Percentiles rank a stretch among this genome's conserved stretches.
These are phyloP conservation scores for Schrenkiella parvula DNA, from an alignment of 345 rosid species.

Conservation along the genomic window DNA sequence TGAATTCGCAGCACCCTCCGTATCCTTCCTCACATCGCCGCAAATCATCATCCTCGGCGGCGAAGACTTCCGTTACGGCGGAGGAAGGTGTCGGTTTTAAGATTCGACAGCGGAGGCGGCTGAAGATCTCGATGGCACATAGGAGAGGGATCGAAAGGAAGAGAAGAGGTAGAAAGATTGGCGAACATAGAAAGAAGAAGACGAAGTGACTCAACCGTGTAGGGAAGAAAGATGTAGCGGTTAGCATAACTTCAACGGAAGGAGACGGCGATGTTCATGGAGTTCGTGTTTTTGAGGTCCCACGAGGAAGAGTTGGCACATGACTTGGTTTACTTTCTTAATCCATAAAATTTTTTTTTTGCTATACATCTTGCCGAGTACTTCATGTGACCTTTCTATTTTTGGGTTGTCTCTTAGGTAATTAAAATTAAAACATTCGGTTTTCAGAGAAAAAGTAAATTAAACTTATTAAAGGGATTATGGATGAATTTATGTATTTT, in stretches of 20 bases:
- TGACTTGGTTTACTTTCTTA: neutral
- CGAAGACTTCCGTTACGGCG: neutral
- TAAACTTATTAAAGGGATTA: too few relatives aligned
- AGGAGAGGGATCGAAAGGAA: conserved; percentile 50
- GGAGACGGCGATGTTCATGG: neutral
- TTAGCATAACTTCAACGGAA: conserved; percentile 39
- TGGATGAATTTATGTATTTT: too few relatives aligned
- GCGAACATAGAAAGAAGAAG: conserved; percentile 52
- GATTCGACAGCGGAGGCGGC: conserved; percentile 32
- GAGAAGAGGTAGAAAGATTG: conserved; percentile 53
- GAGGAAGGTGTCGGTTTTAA: neutral
- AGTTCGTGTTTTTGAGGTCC: conserved; percentile 13
- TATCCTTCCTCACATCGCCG: conserved; percentile 53
- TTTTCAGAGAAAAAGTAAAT: too few relatives aligned
- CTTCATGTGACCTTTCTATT: neutral
- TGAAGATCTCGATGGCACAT: conserved; percentile 44
- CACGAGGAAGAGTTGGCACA: neutral
- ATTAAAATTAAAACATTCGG: too few relatives aligned
- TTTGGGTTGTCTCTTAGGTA: neutral
- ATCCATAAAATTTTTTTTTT: neutral
- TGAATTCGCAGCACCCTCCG: conserved; percentile 22
- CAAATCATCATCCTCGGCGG: conserved; percentile 31
- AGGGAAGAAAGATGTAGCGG: conserved; percentile 40
- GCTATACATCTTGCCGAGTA: neutral
- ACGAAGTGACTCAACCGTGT: conserved; percentile 44